phyloP scores from a whole-genome alignment of 2,329 filamentous ascomycete genomes.

The Exophiala sp. region DNA sequence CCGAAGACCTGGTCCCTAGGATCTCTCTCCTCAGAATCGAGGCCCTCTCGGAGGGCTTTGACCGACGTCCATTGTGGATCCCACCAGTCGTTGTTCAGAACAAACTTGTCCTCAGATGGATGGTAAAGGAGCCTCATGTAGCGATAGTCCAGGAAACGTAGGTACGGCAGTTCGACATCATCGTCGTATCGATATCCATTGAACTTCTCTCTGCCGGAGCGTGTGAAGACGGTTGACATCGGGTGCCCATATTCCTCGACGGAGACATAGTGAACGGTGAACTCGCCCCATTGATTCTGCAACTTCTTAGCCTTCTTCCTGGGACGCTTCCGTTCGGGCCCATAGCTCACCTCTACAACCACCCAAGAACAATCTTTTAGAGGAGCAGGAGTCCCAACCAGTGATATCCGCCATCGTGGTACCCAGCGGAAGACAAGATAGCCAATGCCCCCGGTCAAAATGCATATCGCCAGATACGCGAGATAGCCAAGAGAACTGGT shows the following conservation, averaged over 20 bases:
- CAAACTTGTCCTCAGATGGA: slow-evolving; percentile 79
- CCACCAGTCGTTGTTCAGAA: slow-evolving; percentile 85
- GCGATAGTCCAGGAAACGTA: slow-evolving; percentile 81
- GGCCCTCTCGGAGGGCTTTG: slow-evolving; percentile 65
- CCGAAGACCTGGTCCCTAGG: slow-evolving; percentile 82
- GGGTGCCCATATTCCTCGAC: slow-evolving; percentile 54
- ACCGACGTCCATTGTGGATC: slow-evolving; percentile 83
- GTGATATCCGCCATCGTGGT: slow-evolving; percentile 72
- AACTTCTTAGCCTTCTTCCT: slow-evolving; percentile 31
- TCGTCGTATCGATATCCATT: slow-evolving; percentile 63
- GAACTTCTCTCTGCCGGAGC: slow-evolving; percentile 50
- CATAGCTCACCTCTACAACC: slow-evolving; percentile 65
- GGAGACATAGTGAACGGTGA: slow-evolving; percentile 66
- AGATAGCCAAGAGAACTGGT: slow-evolving; percentile 66
- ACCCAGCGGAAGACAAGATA: slow-evolving; percentile 87
- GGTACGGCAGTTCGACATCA: slow-evolving; percentile 67
- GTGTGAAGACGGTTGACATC: slow-evolving; percentile 55
- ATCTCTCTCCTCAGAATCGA: slow-evolving; percentile 83
- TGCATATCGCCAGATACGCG: slow-evolving; percentile 64
- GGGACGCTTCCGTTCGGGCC: slow-evolving; percentile 18
- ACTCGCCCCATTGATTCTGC: slow-evolving; percentile 91
- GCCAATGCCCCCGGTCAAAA: slow-evolving; percentile 66
- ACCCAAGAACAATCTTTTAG: slow-evolving; percentile 80
- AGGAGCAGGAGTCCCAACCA: slow-evolving; percentile 64
- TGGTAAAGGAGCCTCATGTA: slow-evolving; percentile 93